Base-by-base conservation (phyloP, 495 filamentous ascomycete species). In the Cetradonia linearis region DNA sequence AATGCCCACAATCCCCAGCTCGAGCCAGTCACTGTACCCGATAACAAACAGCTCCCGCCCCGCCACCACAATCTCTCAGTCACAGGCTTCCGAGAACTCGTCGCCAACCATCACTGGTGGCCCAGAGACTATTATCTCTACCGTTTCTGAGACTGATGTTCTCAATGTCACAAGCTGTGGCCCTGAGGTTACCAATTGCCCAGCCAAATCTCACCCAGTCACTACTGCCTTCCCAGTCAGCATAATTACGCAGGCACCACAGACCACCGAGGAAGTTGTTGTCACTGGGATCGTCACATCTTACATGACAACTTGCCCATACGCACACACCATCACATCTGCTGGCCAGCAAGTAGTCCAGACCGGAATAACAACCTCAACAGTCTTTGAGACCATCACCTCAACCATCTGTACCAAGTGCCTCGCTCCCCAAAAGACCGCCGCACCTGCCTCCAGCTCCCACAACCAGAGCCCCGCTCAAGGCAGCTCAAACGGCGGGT, bases 141-240 rank as follows among this genome's bases (percentile, higher is more conserved):
- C 56, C 36, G 36, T 81, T 73, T 81, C 76, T 75, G 62, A 70
- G 68, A 82, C 78, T 65, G 74, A 74, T 52, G 75, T 77, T 65
- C 73, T 79, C 60, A 81, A 76, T 63, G 71, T 81, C 73, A 82
- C 75, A 65, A 78, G 76, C 11, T 86, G 83, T 71, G 76, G 73
- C 62, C 70, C 81, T 40, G 75, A 73, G 54, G 78, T 84, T 59
- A 62, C 61, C 20, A 58, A 55, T 18, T 58, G 61, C 23, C 54
- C 55, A 14, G 44, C 65, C 62, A 30, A 31, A 13, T 50, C 55
- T 14, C 53, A 56, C 27, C 48, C 42, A 13, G 30, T 62, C 28
- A 52, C 48, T 16, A 30, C 48, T 30, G 48, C 18, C 13, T 8
- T 30, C 30, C 25, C 48, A 0, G 28, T 52, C 5, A 30, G 27